Percentiles rank a stretch among this genome's conserved stretches.
These are phyloP conservation scores for Tardiomyces depauwii DNA, from an alignment of 1,139 yeast genomes.

Conservation along the genomic window DNA sequence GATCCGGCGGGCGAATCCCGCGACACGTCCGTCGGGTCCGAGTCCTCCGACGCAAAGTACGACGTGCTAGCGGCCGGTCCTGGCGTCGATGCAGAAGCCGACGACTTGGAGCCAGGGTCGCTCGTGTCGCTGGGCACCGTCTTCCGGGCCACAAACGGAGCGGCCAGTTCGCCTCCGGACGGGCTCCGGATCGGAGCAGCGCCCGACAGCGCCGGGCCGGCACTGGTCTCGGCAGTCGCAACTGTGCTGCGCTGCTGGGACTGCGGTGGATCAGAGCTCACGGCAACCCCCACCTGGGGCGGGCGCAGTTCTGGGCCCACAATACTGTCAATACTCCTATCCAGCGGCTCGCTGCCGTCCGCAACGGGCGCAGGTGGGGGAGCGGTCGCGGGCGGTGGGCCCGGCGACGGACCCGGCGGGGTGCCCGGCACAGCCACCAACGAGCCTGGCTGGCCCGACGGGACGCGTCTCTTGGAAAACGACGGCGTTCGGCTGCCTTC, in stretches of 20 bases:
- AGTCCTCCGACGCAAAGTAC: not conserved
- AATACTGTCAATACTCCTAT: no score
- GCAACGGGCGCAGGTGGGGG: no score
- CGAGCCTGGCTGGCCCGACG: no score
- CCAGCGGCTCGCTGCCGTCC: no score
- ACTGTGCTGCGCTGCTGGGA: constrained; percentile 1
- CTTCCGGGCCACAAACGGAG: not conserved
- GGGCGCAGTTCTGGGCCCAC: not conserved
- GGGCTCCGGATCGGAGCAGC: no score
- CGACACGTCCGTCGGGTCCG: constrained; percentile 5
- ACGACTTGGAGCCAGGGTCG: constrained; percentile 4
- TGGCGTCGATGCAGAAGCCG: constrained; percentile 2
- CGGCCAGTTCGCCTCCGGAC: constrained; percentile 5
- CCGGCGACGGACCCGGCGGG: not conserved
- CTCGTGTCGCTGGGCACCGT: not conserved
- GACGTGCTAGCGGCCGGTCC: no score
- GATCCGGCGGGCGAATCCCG: not conserved
- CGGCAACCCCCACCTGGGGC: constrained; percentile 2
- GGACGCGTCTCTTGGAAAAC: no score
- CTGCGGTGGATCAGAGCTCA: not conserved
- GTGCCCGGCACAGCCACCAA: no score
- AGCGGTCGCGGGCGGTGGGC: not conserved
- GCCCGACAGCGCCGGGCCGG: no score
- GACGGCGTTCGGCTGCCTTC: no score
- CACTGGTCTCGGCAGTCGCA: no score